Base-by-base conservation (phyloP, 73 alveolate genomes). In the Paraurostyla sp. region DNA sequence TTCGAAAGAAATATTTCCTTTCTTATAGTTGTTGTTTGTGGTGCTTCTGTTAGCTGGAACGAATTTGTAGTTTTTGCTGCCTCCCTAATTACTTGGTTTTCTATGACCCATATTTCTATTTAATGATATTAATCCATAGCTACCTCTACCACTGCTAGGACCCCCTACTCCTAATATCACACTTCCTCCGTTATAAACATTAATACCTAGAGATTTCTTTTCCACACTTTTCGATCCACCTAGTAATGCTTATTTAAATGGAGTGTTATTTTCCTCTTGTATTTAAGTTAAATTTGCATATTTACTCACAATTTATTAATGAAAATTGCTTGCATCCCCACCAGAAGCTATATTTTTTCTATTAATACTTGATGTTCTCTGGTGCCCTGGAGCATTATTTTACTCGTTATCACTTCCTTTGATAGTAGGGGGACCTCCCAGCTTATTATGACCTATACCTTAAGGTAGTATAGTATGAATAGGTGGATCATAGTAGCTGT, bases 181-280 rank as follows among this genome's bases (percentile, higher is more conserved):
- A n/a, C n/a, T n/a, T n/a, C n/a, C n/a, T n/a, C n/a, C n/a, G n/a
- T n/a, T n/a, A n/a, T n/a, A n/a, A 60, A 29, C 32, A 4, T 9
- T 16, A 33, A 30, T 32, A 27, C 78, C 50, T 29, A 60, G 32
- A 9, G 22, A 29, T 27, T 11, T 30, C 15, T 60, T 11, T 16
- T 29, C 45, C 4, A 20, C 50, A 60, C 40, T 13, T 32, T 60
- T 60, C 7, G 78, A 29, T 13, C 78, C 32, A 4, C 9, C 3
- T 16, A 60, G 25, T 27, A 50, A n/a, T n/a, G n/a, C n/a, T n/a
- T n/a, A n/a, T n/a, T n/a, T n/a, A n/a, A n/a, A n/a, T n/a, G n/a
- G n/a, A n/a, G n/a, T n/a, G n/a, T n/a, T n/a, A n/a, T n/a, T 60
- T 27, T 60, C 78, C 49, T 60, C 78, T 60, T 60, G 15, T 16